Evolutionary conservation across 148 eudicot species (phyloP).

Genomic region (Nepenthes gracilis): DNA sequence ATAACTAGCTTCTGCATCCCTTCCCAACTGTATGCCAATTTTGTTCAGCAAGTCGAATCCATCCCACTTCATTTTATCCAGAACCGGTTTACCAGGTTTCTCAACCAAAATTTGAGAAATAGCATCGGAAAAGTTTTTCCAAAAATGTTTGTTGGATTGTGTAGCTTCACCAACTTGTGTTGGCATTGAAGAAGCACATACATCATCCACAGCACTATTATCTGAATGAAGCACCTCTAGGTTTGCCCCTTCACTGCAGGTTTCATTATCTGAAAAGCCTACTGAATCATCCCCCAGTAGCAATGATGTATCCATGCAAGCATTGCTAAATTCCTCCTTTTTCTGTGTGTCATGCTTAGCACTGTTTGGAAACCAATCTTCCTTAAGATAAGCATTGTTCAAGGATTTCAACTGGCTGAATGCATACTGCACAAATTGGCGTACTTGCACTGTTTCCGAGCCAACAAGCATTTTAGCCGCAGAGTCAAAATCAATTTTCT

Average conservation of each 20-base stretch:
- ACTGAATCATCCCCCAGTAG: conserved; percentile 15
- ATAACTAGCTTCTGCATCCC: conserved; percentile 71
- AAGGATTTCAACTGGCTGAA: conserved; percentile 69
- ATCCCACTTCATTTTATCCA: conserved; percentile 87
- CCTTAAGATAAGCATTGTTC: conserved; percentile 57
- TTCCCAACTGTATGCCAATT: conserved; percentile 51
- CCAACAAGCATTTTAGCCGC: conserved; percentile 65
- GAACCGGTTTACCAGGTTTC: conserved; percentile 62
- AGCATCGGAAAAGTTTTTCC: conserved; percentile 64
- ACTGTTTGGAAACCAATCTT: conserved; percentile 26
- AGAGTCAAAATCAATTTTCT: conserved; percentile 55
- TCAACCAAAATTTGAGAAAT: conserved; percentile 62
- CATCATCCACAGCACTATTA: conserved; percentile 3
- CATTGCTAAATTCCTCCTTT: conserved; percentile 13
- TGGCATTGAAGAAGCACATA: background rate
- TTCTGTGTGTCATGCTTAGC: conserved; percentile 12
- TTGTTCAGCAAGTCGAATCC: conserved; percentile 60
- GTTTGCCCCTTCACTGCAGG: conserved; percentile 8
- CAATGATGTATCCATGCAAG: conserved; percentile 17
- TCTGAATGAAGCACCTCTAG: conserved; percentile 3
- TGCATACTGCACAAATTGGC: conserved; percentile 89
- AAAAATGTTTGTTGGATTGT: conserved; percentile 52
- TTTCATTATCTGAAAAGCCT: conserved; percentile 19
- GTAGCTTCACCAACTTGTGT: conserved; percentile 18
- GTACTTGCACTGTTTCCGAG: conserved; percentile 78